Conservation (phyloP, 805 yeast genomes). For the Pichia insulana region DNA sequence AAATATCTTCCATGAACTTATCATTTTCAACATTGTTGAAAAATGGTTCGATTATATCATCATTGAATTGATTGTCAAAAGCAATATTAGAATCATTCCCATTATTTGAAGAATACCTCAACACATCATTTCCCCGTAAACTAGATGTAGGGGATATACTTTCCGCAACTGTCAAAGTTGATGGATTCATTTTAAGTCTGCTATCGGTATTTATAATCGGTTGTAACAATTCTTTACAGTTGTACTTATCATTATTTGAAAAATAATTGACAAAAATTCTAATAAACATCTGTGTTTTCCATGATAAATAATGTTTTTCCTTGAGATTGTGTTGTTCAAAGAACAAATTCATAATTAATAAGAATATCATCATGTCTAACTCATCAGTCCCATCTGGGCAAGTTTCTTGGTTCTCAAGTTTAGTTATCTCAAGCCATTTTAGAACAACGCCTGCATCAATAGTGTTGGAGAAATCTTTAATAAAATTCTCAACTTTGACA, state of each 20-base stretch:
- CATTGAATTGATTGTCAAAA: not conserved
- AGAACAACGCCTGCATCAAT: conserved; percentile 25
- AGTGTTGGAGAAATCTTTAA: conserved; percentile 19
- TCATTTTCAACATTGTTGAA: not conserved
- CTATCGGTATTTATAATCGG: not conserved
- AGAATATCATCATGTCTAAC: conserved; percentile 22
- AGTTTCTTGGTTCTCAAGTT: not conserved
- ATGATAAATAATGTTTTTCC: conserved; percentile 19
- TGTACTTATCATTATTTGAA: conserved; percentile 14
- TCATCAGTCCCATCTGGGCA: conserved; percentile 14
- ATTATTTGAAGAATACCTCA: not conserved
- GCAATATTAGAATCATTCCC: not conserved
- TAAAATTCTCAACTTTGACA: conserved; percentile 16
- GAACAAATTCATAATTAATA: conserved; percentile 24
- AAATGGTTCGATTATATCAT: not conserved
- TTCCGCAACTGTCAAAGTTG: not conserved
- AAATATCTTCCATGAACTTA: conserved; percentile 7
- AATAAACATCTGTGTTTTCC: conserved; percentile 23
- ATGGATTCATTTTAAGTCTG: too few species aligned
- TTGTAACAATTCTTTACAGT: conserved; percentile 15
- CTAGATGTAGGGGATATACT: not conserved
- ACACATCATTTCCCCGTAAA: not conserved
- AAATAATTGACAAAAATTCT: conserved; percentile 27
- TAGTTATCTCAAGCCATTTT: conserved; percentile 26
- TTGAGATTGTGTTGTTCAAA: conserved; percentile 16